These are phyloP conservation scores for Gossypium sturtianum DNA, from an alignment of 345 rosid genomes.

Conservation along the genomic window DNA sequence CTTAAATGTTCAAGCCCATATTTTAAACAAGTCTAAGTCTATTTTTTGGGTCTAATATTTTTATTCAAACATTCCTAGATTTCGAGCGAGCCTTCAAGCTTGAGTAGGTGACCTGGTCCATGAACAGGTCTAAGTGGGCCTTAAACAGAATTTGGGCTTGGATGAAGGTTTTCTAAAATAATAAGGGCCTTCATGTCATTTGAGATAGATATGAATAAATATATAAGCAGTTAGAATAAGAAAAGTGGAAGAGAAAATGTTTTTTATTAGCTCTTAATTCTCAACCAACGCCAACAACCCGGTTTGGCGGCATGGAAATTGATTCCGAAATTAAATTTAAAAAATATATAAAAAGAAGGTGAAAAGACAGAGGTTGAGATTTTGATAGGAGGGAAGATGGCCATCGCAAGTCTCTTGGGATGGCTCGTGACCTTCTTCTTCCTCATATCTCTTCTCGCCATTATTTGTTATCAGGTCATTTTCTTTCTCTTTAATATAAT, in stretches of 20 bases:
- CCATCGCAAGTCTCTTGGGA: background rate
- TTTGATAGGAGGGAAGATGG: background rate
- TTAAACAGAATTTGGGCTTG: background rate
- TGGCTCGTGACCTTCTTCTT: slow-evolving; percentile 9
- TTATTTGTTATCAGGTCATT: slow-evolving; percentile 50
- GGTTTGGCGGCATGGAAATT: background rate
- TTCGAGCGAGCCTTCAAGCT: rapidly evolving
- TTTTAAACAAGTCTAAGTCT: no score
- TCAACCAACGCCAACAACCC: background rate
- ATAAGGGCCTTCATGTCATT: background rate
- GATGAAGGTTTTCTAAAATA: background rate
- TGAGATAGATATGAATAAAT: background rate
- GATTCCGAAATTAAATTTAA: background rate
- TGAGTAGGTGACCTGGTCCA: no score
- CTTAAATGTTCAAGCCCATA: no score
- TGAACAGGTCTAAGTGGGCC: no score
- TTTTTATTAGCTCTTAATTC: background rate
- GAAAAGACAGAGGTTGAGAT: background rate
- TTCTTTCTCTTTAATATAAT: background rate
- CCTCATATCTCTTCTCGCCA: background rate
- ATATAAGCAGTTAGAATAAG: background rate
- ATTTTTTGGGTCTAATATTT: no score
- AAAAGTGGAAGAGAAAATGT: background rate
- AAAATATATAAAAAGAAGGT: background rate
- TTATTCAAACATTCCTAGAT: no score